These are phyloP conservation scores for Aspergillus viridinutans DNA, from an alignment of 2,329 filamentous ascomycete species.

Conservation along the genomic window DNA sequence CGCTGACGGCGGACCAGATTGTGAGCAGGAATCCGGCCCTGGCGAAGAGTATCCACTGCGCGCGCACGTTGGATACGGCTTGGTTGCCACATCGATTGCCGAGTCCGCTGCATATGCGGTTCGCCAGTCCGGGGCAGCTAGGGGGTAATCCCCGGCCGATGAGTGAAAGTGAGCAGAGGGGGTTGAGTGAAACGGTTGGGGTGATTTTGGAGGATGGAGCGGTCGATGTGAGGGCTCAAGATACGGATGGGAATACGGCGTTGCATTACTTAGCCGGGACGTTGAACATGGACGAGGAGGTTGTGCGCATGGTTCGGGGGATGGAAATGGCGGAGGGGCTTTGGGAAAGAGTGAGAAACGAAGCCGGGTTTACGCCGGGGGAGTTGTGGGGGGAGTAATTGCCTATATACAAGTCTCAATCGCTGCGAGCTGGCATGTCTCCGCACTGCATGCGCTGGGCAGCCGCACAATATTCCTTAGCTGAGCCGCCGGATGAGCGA, in stretches of 20 bases:
- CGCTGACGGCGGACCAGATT: not conserved
- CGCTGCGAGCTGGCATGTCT: too few species aligned
- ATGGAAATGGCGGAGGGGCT: not conserved
- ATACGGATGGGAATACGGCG: constrained; percentile 4
- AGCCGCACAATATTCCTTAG: too few species aligned
- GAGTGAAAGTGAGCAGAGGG: not conserved
- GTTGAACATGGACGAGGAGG: not conserved
- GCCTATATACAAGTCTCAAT: too few species aligned
- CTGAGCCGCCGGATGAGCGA: too few species aligned
- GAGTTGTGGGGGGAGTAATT: not conserved
- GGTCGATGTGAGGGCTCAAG: not conserved
- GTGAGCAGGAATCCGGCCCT: not conserved
- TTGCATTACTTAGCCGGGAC: constrained; percentile 3
- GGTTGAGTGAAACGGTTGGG: not conserved
- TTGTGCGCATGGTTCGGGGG: not conserved
- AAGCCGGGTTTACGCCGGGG: not conserved
- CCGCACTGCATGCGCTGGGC: too few species aligned
- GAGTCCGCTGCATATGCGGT: not conserved
- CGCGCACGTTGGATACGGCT: not conserved
- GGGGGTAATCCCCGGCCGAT: not conserved
- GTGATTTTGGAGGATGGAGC: not conserved
- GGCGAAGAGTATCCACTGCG: not conserved
- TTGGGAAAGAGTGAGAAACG: not conserved
- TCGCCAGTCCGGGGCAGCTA: not conserved
- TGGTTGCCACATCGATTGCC: not conserved